phyloP scores from a whole-genome alignment of 352 stramenopile species.

The Pythium biforme region DNA sequence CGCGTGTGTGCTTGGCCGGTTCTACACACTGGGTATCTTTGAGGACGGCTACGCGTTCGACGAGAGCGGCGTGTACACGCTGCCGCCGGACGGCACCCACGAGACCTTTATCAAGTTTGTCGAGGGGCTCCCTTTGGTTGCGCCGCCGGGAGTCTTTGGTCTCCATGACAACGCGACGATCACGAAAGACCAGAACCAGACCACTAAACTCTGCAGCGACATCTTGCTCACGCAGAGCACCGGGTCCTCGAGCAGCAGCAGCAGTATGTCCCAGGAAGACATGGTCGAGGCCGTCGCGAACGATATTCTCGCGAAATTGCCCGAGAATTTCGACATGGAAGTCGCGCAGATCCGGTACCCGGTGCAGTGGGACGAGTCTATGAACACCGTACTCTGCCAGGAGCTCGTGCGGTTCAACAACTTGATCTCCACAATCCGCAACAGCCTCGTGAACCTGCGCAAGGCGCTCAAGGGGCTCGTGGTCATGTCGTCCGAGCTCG shows the following conservation, averaged over 20 bases:
- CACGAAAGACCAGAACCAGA: slow-evolving; percentile 95
- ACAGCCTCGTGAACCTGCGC: slow-evolving; percentile 80
- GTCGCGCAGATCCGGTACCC: slow-evolving; percentile 90
- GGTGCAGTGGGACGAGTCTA: slow-evolving; percentile 90
- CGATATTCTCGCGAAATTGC: slow-evolving; percentile 86
- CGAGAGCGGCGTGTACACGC: slow-evolving; percentile 61
- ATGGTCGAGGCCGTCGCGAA: slow-evolving; percentile 85
- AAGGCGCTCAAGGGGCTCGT: slow-evolving; percentile 92
- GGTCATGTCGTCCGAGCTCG: slow-evolving; percentile 92
- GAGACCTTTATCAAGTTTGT: slow-evolving; percentile 81
- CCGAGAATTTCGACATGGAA: slow-evolving; percentile 92
- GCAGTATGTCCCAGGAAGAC: slow-evolving; percentile 82
- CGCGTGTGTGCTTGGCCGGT: slow-evolving; percentile 66
- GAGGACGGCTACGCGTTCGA: slow-evolving; percentile 64
- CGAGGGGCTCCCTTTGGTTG: slow-evolving; percentile 85
- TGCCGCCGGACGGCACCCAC: slow-evolving; percentile 74
- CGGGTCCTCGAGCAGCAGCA: slow-evolving; percentile 56
- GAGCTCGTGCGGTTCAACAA: slow-evolving; percentile 94
- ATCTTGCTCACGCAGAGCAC: slow-evolving; percentile 91
- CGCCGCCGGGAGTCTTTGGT: slow-evolving; percentile 90
- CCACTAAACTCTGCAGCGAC: slow-evolving; percentile 90
- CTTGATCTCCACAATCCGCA: slow-evolving; percentile 85
- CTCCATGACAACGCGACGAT: slow-evolving; percentile 94
- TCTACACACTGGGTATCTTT: slow-evolving; percentile 75
- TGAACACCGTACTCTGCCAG: slow-evolving; percentile 94